phyloP scores from a whole-genome alignment of 2,329 filamentous ascomycete genomes.

The Pseudogymnoascus sp. region DNA sequence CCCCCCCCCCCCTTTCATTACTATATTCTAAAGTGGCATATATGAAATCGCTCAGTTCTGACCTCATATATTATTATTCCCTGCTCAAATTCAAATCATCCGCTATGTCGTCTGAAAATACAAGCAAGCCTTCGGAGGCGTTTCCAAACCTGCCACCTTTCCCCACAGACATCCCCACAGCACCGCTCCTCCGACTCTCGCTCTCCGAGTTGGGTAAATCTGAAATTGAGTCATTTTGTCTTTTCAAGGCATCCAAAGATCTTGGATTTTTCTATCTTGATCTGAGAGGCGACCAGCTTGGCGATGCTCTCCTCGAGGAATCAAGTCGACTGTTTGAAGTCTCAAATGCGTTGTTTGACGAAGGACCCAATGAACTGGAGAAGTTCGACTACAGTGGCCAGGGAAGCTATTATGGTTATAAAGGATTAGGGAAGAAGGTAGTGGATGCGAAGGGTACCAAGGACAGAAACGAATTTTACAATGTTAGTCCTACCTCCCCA shows the following conservation, averaged over 20 bases:
- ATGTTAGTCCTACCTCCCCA: conserved; percentile 15
- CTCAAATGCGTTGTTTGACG: conserved; percentile 25
- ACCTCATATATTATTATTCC: neutral
- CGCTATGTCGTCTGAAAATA: neutral
- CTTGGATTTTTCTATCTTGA: conserved; percentile 27
- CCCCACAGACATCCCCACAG: conserved; percentile 19
- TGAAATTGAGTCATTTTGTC: conserved; percentile 14
- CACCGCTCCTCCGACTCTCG: conserved; percentile 20
- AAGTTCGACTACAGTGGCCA: conserved; percentile 41
- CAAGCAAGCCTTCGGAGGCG: neutral
- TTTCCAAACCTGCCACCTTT: conserved; percentile 19
- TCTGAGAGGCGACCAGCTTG: conserved; percentile 17
- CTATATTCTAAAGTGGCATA: neutral
- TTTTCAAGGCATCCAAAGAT: conserved; percentile 21
- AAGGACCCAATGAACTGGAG: conserved; percentile 43
- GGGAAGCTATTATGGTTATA: conserved; percentile 24
- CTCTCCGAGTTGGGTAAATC: conserved; percentile 15
- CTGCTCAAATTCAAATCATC: neutral
- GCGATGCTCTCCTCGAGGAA: conserved; percentile 20
- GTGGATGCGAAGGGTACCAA: conserved; percentile 22
- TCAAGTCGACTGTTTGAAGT: conserved; percentile 19
- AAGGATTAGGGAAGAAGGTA: conserved; percentile 20
- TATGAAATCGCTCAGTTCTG: neutral
- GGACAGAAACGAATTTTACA: conserved; percentile 27
- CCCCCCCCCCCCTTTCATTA: neutral